These are phyloP conservation scores for Fragilaria crotonensis DNA, from an alignment of 108 stramenopile genomes.

Conservation along the genomic window DNA sequence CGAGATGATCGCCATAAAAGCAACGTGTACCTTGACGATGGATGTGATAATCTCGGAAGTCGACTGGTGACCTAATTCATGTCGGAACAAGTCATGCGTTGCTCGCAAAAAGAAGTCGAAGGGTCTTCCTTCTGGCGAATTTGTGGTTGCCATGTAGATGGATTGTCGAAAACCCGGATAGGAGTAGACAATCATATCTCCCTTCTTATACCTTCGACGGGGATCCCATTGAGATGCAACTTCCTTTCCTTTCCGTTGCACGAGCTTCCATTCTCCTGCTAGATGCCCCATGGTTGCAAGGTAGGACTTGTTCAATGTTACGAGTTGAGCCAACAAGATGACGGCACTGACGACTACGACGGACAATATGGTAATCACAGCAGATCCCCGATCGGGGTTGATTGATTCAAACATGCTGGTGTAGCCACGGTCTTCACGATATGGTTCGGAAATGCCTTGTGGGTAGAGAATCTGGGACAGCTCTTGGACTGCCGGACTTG, in stretches of 20 bases:
- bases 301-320: slow-evolving; percentile 55
- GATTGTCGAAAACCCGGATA: slow-evolving; percentile 6
- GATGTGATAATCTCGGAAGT: slow-evolving; percentile 41
- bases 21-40: slow-evolving; percentile 34
- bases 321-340: slow-evolving; percentile 47
- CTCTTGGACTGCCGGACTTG: slow-evolving; percentile 34
- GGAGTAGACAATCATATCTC: slow-evolving; percentile 33
- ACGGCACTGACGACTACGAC: slow-evolving; percentile 31
- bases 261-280: slow-evolving; percentile 57
- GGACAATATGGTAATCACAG: slow-evolving; percentile 31
- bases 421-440: slow-evolving; percentile 19
- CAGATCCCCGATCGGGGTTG: slow-evolving; percentile 25
- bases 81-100: slow-evolving; percentile 49
- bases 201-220: slow-evolving; percentile 61
- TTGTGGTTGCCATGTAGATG: slow-evolving; percentile 38
- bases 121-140: slow-evolving; percentile 63
- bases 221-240: slow-evolving; percentile 56
- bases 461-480: slow-evolving; percentile 29
- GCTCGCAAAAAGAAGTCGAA: slow-evolving; percentile 57
- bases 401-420: slow-evolving; percentile 27
- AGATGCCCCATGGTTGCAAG: slow-evolving; percentile 66
- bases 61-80: slow-evolving; percentile 60
- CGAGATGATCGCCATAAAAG: slow-evolving; percentile 16
- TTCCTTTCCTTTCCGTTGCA: slow-evolving; percentile 9
- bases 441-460: slow-evolving; percentile 36